phyloP scores from a whole-genome alignment of 768 basidiomycete genomes.

The Mycena epipterygia region DNA sequence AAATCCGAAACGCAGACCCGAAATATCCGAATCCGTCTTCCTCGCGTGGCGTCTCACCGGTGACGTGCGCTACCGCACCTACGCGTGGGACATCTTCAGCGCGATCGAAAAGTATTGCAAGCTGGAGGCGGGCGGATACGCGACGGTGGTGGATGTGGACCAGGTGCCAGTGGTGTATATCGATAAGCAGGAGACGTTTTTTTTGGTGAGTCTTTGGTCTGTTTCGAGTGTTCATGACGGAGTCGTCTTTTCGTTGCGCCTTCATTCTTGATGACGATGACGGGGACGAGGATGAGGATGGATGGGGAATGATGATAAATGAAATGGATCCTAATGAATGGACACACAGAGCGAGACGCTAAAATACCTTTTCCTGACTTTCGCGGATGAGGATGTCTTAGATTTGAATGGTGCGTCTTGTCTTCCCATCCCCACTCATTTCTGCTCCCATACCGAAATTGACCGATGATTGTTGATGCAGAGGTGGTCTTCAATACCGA shows the following conservation, averaged over 20 bases:
- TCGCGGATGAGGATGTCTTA: conserved; percentile 78
- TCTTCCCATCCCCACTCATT: not conserved
- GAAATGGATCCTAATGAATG: not conserved
- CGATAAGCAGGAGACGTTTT: conserved; percentile 97
- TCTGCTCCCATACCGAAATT: not conserved
- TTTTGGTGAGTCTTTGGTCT: conserved; percentile 69
- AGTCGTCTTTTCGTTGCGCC: too few species aligned
- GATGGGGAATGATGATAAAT: too few species aligned
- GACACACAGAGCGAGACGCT: conserved; percentile 81
- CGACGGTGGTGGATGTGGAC: conserved; percentile 90
- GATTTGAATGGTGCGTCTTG: conserved; percentile 75
- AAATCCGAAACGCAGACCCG: conserved; percentile 18
- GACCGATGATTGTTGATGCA: conserved; percentile 39
- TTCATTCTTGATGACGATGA: too few species aligned
- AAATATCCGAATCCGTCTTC: conserved; percentile 83
- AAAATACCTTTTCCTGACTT: conserved; percentile 92
- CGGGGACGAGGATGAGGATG: too few species aligned
- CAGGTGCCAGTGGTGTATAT: conserved; percentile 72
- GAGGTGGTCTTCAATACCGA: conserved; percentile 96
- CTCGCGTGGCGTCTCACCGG: conserved; percentile 91
- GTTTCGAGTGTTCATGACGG: too few species aligned
- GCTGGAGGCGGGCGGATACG: conserved; percentile 85
- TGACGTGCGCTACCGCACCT: conserved; percentile 81
- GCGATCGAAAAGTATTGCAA: conserved; percentile 89
- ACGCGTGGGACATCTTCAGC: conserved; percentile 91